phyloP scores from a whole-genome alignment of 257 asterid species.

The Solanum virginianum region DNA sequence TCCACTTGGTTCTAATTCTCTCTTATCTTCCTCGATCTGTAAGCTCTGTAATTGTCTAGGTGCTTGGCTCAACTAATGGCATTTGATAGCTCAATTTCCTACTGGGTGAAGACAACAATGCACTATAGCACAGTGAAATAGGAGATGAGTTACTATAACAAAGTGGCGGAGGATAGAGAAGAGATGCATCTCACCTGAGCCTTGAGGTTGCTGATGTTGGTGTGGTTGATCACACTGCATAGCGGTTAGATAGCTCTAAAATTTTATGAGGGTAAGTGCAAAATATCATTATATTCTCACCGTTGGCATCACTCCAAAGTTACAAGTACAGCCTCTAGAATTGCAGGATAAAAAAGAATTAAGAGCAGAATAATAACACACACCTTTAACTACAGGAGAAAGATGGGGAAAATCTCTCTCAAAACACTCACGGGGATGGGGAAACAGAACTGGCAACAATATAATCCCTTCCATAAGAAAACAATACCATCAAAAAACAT shows the following conservation, averaged over 20 bases:
- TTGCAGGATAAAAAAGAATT: background rate
- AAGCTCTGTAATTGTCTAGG: background rate
- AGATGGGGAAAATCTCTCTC: constrained; percentile 1
- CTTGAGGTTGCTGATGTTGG: background rate
- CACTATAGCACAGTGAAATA: background rate
- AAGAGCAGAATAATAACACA: background rate
- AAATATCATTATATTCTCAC: background rate
- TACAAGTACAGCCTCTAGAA: background rate
- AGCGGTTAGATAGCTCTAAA: background rate
- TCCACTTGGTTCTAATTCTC: background rate
- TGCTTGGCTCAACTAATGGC: background rate
- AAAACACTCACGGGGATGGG: background rate
- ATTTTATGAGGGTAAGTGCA: background rate
- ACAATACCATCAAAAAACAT: background rate
- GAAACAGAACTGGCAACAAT: background rate
- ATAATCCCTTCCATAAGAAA: background rate
- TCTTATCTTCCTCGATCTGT: background rate
- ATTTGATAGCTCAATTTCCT: background rate
- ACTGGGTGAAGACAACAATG: background rate
- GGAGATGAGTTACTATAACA: background rate
- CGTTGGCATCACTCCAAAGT: background rate
- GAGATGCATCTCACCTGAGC: background rate
- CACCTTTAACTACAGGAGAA: background rate
- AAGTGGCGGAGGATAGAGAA: background rate
- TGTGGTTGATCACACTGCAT: background rate